Conservation (phyloP, 306 rosid genomes). For the Cicer pinnatifidum region DNA sequence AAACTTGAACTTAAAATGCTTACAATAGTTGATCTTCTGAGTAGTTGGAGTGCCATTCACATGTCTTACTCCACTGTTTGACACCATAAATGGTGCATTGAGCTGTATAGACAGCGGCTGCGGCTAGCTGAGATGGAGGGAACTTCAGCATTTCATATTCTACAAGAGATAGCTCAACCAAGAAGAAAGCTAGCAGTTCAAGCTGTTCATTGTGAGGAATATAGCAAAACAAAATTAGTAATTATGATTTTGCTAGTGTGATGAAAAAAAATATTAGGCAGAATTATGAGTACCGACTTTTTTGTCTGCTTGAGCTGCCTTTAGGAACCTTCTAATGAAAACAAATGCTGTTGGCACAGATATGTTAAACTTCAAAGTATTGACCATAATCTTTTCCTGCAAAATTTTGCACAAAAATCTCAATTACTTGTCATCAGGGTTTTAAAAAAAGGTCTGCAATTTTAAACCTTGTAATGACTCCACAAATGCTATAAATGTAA, state of each 20-base stretch:
- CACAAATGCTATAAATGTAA: neutral
- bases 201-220: constrained; percentile 56
- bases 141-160: constrained; percentile 86
- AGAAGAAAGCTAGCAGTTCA: constrained; percentile 79
- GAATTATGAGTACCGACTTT: constrained; percentile 53
- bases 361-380: constrained; percentile 82
- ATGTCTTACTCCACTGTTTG: constrained; percentile 81
- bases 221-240: neutral
- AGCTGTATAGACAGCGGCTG: constrained; percentile 85
- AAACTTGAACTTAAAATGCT: constrained; percentile 40
- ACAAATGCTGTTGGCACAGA: constrained; percentile 89
- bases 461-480: neutral
- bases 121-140: constrained; percentile 81
- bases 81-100: constrained; percentile 65
- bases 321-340: constrained; percentile 82
- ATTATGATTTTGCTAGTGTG: neutral
- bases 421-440: neutral
- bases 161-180: constrained; percentile 86
- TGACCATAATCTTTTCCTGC: constrained; percentile 89
- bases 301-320: constrained; percentile 88
- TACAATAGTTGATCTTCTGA: constrained; percentile 79
- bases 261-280: neutral
- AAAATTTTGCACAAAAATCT: constrained; percentile 28
- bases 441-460: neutral
- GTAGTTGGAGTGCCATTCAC: constrained; percentile 87